phyloP scores from a whole-genome alignment of 1,284 basidiomycete species.

The Pyrrhoderma lamaoense region DNA sequence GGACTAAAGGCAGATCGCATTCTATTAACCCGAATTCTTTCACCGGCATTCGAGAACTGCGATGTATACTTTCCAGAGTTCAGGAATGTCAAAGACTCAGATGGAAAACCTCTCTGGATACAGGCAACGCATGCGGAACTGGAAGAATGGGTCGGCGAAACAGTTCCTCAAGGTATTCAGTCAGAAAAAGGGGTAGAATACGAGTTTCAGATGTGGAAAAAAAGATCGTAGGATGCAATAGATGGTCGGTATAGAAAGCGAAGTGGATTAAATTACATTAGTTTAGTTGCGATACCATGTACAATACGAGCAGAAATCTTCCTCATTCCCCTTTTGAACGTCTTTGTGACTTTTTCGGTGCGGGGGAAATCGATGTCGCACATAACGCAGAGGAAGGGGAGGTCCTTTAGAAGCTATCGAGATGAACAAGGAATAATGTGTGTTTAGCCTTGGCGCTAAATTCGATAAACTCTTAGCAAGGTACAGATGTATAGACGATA shows the following conservation, averaged over 20 bases:
- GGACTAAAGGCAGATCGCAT: constrained; percentile 55
- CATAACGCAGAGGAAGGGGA: background rate
- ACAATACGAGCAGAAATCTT: background rate
- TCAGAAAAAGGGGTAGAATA: constrained; percentile 79
- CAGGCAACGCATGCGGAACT: constrained; percentile 55
- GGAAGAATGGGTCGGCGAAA: constrained; percentile 70
- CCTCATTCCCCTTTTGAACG: background rate
- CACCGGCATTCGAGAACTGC: constrained; percentile 72
- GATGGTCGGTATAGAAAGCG: too few species aligned
- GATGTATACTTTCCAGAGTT: constrained; percentile 86
- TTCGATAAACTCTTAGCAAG: constrained; percentile 17
- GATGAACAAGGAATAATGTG: too few species aligned
- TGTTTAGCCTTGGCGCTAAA: constrained; percentile 56
- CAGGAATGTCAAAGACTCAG: constrained; percentile 27
- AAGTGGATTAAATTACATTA: constrained; percentile 10
- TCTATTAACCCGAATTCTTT: constrained; percentile 79
- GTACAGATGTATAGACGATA: background rate
- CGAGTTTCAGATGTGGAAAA: constrained; percentile 90
- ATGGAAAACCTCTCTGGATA: constrained; percentile 41
- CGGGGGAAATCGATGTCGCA: background rate
- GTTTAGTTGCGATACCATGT: constrained; percentile 2
- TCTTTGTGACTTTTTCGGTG: background rate
- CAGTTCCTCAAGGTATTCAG: constrained; percentile 68
- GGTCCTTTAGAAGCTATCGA: too few species aligned
- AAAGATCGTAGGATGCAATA: constrained; percentile 22